Percentiles rank a stretch among this genome's conserved stretches.
phyloP scores from a whole-genome alignment of 495 filamentous ascomycete genomes.

The Annulohypoxylon stygium region DNA sequence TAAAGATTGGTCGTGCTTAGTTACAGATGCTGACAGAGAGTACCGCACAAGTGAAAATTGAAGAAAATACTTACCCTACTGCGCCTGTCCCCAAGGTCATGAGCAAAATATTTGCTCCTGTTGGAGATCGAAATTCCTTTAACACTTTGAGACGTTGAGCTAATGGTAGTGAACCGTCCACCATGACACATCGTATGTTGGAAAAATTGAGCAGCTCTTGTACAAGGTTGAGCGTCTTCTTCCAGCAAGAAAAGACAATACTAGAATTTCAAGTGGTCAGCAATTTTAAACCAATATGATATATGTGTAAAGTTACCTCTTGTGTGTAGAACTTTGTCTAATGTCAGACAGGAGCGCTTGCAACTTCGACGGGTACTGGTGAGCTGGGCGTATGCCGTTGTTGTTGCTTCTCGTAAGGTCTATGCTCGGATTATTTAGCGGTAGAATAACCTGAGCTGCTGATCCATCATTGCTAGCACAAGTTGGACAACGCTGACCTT shows the following conservation, averaged over 20 bases:
- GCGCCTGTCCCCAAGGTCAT: conserved; percentile 3
- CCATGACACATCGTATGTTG: not conserved
- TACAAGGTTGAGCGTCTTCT: not conserved
- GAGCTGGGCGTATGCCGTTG: not conserved
- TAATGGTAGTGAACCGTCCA: not conserved
- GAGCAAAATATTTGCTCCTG: not conserved
- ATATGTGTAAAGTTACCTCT: not conserved
- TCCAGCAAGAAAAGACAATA: conserved; percentile 4
- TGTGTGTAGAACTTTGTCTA: not conserved
- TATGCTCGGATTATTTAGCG: not conserved
- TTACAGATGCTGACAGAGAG: not conserved
- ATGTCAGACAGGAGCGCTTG: not conserved
- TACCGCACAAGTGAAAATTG: not conserved
- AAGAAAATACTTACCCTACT: not conserved
- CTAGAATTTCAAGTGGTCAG: not conserved
- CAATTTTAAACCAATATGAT: not conserved
- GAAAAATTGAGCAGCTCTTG: not conserved
- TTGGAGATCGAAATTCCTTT: not conserved
- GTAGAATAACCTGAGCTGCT: not conserved
- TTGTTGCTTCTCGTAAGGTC: not conserved
- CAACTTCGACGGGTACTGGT: not conserved
- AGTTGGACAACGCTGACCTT: not conserved
- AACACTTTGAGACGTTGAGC: not conserved
- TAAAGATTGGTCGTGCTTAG: not conserved
- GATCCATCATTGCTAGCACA: not conserved